phyloP scores from a whole-genome alignment of 306 rosid species.

The Vachellia collinsii region DNA sequence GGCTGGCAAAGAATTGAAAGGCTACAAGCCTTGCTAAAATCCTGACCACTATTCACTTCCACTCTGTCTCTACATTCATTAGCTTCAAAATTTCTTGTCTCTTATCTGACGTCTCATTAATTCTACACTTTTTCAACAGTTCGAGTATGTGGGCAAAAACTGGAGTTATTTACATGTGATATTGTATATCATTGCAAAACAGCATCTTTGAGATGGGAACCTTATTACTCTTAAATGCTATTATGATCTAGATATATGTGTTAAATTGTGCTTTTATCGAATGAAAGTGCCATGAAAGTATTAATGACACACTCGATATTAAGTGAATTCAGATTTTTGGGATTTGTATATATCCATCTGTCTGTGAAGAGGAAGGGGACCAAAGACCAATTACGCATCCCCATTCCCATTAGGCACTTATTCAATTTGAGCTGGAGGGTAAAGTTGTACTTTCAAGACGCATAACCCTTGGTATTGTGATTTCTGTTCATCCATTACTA shows the following conservation, averaged over 20 bases:
- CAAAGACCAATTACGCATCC: neutral
- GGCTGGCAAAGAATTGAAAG: conserved; percentile 39
- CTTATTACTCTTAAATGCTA: neutral
- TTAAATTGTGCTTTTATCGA: neutral
- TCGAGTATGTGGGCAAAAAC: neutral
- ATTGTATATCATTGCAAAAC: neutral
- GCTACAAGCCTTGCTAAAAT: conserved; percentile 18
- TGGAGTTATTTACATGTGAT: neutral
- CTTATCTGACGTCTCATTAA: neutral
- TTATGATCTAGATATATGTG: neutral
- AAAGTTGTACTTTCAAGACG: neutral
- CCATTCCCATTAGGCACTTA: neutral
- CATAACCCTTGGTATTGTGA: neutral
- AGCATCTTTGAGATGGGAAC: neutral
- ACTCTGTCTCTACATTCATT: neutral
- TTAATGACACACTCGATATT: neutral
- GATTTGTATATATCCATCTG: neutral
- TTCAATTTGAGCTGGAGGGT: neutral
- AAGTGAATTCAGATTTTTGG: neutral
- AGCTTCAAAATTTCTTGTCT: neutral
- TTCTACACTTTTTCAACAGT: neutral
- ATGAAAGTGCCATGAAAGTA: neutral
- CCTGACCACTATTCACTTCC: neutral
- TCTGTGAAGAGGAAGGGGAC: neutral
- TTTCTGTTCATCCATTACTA: neutral